phyloP scores from a whole-genome alignment of 2,329 filamentous ascomycete species.

The Geosmithia flava region DNA sequence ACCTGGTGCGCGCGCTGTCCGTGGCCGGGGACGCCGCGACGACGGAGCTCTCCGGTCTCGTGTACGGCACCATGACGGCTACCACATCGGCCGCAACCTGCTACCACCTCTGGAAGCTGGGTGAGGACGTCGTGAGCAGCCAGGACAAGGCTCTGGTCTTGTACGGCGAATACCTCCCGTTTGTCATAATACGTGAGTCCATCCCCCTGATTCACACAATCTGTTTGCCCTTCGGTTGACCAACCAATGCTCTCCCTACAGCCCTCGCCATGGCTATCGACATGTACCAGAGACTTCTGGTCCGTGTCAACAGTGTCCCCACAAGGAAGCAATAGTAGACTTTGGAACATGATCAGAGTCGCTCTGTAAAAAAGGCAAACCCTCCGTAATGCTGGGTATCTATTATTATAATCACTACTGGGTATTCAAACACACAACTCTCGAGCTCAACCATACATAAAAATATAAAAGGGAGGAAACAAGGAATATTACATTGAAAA shows the following conservation, averaged over 20 bases:
- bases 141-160: slow-evolving; percentile 33
- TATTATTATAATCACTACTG: neutral
- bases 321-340: slow-evolving; percentile 28
- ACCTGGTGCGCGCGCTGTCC: slow-evolving; percentile 28
- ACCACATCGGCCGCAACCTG: slow-evolving; percentile 40
- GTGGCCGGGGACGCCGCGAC: neutral
- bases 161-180: slow-evolving; percentile 37
- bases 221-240: slow-evolving; percentile 1
- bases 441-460: neutral
- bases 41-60: slow-evolving; percentile 36
- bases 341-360: neutral
- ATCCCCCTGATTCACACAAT: neutral
- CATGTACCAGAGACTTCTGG: slow-evolving; percentile 40
- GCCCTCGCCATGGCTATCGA: slow-evolving; percentile 37
- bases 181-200: slow-evolving; percentile 38
- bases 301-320: slow-evolving; percentile 21
- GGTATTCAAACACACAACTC: neutral
- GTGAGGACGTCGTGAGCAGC: slow-evolving; percentile 26
- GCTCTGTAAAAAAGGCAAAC: too few relatives aligned
- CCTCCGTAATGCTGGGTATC: neutral
- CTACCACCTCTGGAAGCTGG: slow-evolving; percentile 36
- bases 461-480: too few relatives aligned
- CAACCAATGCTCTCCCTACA: slow-evolving; percentile 12
- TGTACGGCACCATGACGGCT: slow-evolving; percentile 37
- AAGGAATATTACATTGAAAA: too few relatives aligned